Base-by-base conservation (phyloP, 495 filamentous ascomycete genomes). In the Penicillium fimorum region DNA sequence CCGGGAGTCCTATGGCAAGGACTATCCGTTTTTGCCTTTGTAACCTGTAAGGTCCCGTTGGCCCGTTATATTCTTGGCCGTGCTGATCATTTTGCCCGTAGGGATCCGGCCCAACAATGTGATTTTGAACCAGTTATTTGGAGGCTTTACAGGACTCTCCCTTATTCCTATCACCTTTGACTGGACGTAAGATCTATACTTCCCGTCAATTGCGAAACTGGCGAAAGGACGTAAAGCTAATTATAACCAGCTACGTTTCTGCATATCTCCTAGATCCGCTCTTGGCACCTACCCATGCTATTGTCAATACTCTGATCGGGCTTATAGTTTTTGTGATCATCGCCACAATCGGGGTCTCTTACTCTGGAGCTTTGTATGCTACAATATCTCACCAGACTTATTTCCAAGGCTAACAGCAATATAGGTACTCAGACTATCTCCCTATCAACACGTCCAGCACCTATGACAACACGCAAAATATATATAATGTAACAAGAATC, bases 131-230 rank as follows among this genome's bases (percentile, higher is more conserved):
- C 83, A 86, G 63, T 33, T 87, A 13, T 87, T 86, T 64, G 83
- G 83, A 0, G 79, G 78, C 17, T 66, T 67, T 2, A 83, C 82
- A 5, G 83, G 83, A 0, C 55, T 87, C 24, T 83, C 80, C 0
- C 49, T 87, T 30, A 56, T 85, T 7, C 83, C 83, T 11, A 78
- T 87, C 42, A 87, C 82, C 6, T 84, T 87, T 55, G 83, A 87
- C 68, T 87, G 83, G 84, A 84, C 81, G 40, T 80, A 27, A 43
- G 59, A 57, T 33, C 6, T 4, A 33, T 13, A 33, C 0, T 13
- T 5, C 33, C 33, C 1, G 13, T 35, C 43, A 15, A 12, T 30
- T n/a, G 6, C 7, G 1, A 9, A 27, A 9, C 5, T 13, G 1
- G 8, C 40, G 15, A 15, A 8, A n/a, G 1, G 35, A 45, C 5